A percentile compares a stretch with the other conserved stretches of the same genome.
phyloP scores from a whole-genome alignment of 768 basidiomycete species.

The Trametes cubensis region DNA sequence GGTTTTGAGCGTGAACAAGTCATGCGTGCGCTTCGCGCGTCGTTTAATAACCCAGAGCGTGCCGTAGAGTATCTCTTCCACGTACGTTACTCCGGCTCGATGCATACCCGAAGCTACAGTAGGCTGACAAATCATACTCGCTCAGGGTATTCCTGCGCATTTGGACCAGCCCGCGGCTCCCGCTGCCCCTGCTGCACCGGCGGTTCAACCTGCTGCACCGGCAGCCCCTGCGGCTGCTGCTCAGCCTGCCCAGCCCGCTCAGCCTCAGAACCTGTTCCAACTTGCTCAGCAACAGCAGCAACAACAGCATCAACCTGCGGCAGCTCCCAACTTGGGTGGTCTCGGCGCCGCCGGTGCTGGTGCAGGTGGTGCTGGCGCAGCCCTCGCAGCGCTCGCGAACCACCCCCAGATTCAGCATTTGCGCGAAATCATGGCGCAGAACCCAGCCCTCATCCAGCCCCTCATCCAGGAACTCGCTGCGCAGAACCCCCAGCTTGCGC shows the following conservation, averaged over 20 bases:
- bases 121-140: slow-evolving; percentile 11
- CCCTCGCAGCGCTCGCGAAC: slow-evolving; percentile 55
- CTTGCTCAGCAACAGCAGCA: slow-evolving; percentile 76
- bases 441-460: slow-evolving; percentile 78
- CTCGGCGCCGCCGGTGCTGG: slow-evolving; percentile 39
- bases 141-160: slow-evolving; percentile 79
- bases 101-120: background rate
- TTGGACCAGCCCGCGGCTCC: slow-evolving; percentile 53
- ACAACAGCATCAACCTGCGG: slow-evolving; percentile 41
- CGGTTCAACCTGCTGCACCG: slow-evolving; percentile 43
- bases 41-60: slow-evolving; percentile 96
- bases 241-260: slow-evolving; percentile 36
- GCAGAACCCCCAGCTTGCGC: slow-evolving; percentile 75
- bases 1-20: slow-evolving; percentile 89
- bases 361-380: slow-evolving; percentile 41
- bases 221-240: slow-evolving; percentile 34
- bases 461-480: slow-evolving; percentile 80
- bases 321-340: slow-evolving; percentile 35
- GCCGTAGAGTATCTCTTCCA: slow-evolving; percentile 98
- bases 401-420: slow-evolving; percentile 72
- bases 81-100: slow-evolving; percentile 50
- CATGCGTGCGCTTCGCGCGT: slow-evolving; percentile 82
- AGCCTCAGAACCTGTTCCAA: slow-evolving; percentile 89
- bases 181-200: slow-evolving; percentile 40
- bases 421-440: slow-evolving; percentile 69